These are phyloP conservation scores for Trichophaea hybrida DNA, from an alignment of 2,329 filamentous ascomycete genomes.

Conservation along the genomic window DNA sequence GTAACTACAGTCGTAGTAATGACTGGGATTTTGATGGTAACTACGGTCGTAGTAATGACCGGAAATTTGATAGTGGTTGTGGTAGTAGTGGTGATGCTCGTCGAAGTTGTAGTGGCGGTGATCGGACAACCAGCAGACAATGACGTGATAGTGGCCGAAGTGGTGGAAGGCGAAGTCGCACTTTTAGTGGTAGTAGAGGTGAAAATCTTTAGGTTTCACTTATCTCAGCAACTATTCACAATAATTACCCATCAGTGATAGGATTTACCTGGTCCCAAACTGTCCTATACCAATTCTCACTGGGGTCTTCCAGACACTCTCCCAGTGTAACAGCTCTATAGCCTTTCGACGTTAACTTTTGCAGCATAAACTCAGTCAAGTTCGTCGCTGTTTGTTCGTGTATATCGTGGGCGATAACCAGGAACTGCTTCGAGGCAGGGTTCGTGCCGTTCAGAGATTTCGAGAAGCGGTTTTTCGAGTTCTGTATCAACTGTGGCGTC, in stretches of 20 bases:
- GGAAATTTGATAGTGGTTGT: no score
- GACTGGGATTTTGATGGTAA: no score
- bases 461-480: conserved; percentile 42
- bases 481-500: conserved; percentile 36
- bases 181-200: no score
- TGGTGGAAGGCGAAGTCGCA: no score
- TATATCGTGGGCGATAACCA: conserved; percentile 45
- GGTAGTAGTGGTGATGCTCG: no score
- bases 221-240: no score
- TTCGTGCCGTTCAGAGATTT: conserved; percentile 32
- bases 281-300: conserved; percentile 38
- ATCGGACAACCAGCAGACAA: no score
- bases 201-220: no score
- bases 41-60: no score
- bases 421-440: conserved; percentile 32
- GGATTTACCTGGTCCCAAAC: no score
- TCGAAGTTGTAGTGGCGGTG: no score
- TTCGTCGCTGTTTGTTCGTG: conserved; percentile 38
- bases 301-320: conserved; percentile 42
- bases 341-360: conserved; percentile 33
- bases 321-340: conserved; percentile 41
- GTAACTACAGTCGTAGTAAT: neutral
- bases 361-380: conserved; percentile 38
- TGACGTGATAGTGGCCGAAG: no score
- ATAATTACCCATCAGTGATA: neutral